Base-by-base conservation (phyloP, 2,329 filamentous ascomycete species). In the Fusarium pseudonygamai region DNA sequence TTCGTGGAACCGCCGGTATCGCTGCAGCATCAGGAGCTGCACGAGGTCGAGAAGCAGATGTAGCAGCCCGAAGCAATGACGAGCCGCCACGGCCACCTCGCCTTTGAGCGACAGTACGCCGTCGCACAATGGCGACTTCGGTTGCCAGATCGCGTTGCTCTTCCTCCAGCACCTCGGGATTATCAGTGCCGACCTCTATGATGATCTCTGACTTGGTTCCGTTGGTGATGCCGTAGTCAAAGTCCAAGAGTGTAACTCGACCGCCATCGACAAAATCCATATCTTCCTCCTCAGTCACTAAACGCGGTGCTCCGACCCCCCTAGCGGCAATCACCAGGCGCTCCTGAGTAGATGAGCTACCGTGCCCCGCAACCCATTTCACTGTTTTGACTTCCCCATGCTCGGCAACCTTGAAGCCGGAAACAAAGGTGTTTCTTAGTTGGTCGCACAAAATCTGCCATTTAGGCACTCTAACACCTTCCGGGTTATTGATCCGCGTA, bases 221-320 rank as follows among this genome's bases (percentile, higher is more conserved):
- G 78, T 93, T 84, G 9, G 78, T 81, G 3, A 86, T 75, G 3
- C 86, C 84, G 74, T 93, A 93, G 72, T 92, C 88, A 79, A 96
- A 96, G 79, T 96, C 93, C 49, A 95, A 84, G 14, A 96, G 83
- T 15, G 89, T 88, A 47, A 96, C 84, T 69, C 93, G 88, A 20
- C 93, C 93, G 12, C 93, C 93, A 77, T 96, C 93, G n/a, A 93
- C 88, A 72, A 93, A 93, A 77, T 93, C 89, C 58, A 92, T 88
- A 52, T 90, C 90, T 73, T 94, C 93, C 72, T 94, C 91, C 63
- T 93, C 92, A 7, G 89, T 87, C 46, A 89, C 83, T 13, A 85
- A 83, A 65, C 89, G 86, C 1, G 87, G 84, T 2, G 87, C 87
- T 32, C 89, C 86, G 24, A 93, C 89, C 37, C 93, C 93, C 30